Conservation (phyloP, 2,329 filamentous ascomycete species). For the Verticillium isaacii region DNA sequence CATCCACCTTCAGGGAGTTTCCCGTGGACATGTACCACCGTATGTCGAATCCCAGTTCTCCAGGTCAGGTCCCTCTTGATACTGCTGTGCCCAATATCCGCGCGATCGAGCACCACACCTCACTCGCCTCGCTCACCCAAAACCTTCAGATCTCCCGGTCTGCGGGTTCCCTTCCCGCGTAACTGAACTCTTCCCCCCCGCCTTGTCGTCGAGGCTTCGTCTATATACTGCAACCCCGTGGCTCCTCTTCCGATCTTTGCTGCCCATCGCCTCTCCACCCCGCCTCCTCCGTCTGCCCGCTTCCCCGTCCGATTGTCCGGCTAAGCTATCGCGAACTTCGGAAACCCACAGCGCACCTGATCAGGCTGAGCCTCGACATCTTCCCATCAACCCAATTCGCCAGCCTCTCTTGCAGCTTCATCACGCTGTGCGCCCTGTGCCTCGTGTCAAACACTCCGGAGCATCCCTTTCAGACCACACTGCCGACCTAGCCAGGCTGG, state of each 20-base stretch:
- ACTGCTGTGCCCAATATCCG: background rate
- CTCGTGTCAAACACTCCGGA: background rate
- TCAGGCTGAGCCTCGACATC: background rate
- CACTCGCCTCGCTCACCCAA: background rate
- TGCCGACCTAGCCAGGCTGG: background rate
- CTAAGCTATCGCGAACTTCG: background rate
- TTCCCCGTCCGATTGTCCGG: background rate
- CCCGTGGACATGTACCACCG: background rate
- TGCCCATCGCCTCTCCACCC: background rate
- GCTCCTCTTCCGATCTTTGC: background rate
- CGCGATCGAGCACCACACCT: background rate
- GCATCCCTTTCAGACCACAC: background rate
- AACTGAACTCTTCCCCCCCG: background rate
- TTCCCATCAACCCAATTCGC: background rate
- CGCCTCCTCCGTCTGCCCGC: background rate
- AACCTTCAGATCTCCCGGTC: background rate
- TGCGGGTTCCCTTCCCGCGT: background rate
- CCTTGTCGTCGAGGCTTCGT: background rate
- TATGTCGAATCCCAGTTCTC: background rate
- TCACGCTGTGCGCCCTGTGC: background rate
- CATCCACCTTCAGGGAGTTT: background rate
- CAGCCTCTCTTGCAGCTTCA: background rate
- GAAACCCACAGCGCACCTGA: background rate
- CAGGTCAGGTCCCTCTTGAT: background rate
- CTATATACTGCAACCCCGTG: background rate